phyloP scores from a whole-genome alignment of 2,329 filamentous ascomycete species.

The Colletotrichum paranaense region DNA sequence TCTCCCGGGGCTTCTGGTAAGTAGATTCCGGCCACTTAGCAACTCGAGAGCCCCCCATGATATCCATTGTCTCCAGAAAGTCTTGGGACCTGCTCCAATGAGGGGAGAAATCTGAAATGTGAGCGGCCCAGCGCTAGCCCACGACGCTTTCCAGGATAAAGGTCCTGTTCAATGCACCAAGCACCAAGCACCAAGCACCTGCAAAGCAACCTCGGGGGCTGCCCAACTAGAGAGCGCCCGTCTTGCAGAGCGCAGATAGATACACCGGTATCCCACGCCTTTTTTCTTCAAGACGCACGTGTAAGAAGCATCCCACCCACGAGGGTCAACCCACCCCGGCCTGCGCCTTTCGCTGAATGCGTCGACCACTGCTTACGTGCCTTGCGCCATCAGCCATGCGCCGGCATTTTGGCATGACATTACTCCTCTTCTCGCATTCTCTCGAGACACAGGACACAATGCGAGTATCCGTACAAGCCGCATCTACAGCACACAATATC shows the following conservation, averaged over 20 bases:
- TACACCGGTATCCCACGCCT: not conserved
- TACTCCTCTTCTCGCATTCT: not conserved
- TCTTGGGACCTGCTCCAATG: conserved; percentile 2
- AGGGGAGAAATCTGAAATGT: not conserved
- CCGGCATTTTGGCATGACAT: too few species aligned
- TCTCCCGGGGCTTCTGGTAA: too few species aligned
- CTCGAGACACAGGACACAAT: not conserved
- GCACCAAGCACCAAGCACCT: not conserved
- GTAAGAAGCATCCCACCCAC: not conserved
- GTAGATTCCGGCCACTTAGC: not conserved
- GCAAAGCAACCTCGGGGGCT: not conserved
- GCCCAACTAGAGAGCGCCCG: not conserved
- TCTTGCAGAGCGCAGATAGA: not conserved
- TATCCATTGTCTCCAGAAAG: not conserved
- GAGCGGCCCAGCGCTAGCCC: not conserved
- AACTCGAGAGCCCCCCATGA: not conserved
- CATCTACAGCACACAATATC: not conserved
- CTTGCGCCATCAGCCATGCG: not conserved
- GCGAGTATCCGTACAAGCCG: not conserved
- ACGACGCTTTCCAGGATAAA: not conserved
- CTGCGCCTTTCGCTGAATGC: not conserved
- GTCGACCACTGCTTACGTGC: not conserved
- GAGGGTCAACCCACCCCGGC: not conserved
- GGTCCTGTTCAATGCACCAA: not conserved
- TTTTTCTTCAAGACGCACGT: not conserved